A percentile compares a stretch with the other conserved stretches of the same genome.
Conservation (phyloP, 495 filamentous ascomycete species). For the Talaromyces trachyspermus region DNA sequence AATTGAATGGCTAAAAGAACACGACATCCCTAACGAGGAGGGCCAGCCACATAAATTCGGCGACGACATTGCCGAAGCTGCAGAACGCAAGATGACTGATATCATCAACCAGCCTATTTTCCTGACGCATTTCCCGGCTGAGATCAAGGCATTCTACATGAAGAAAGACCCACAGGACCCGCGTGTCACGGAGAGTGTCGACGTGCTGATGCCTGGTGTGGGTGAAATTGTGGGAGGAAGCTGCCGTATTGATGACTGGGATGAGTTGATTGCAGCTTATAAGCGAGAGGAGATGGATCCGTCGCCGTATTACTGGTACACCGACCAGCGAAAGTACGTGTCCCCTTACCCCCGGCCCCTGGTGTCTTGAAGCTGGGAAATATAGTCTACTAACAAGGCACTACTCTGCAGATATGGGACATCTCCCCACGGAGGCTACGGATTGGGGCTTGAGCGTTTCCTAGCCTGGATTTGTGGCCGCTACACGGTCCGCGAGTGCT, state of each 20-base stretch:
- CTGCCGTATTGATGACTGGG: conserved; percentile 91
- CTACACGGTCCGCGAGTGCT: conserved; percentile 83
- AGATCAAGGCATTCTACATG: conserved; percentile 99
- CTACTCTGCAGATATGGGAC: conserved; percentile 67
- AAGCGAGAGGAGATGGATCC: conserved; percentile 78
- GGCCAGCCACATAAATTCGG: conserved; percentile 84
- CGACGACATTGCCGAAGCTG: conserved; percentile 97
- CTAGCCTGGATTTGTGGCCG: conserved; percentile 92
- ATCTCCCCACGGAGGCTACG: conserved; percentile 91
- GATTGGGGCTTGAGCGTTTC: conserved; percentile 91
- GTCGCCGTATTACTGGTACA: conserved; percentile 97
- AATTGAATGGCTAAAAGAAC: conserved; percentile 84
- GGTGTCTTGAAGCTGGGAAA: conserved; percentile 2
- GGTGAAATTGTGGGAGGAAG: conserved; percentile 95
- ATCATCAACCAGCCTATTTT: conserved; percentile 92
- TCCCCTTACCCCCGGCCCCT: conserved; percentile 4
- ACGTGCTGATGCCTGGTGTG: conserved; percentile 92
- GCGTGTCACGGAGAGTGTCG: conserved; percentile 93
- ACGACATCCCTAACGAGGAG: conserved; percentile 89
- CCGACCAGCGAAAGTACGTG: conserved; percentile 92
- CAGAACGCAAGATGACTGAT: conserved; percentile 95
- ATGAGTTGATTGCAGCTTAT: conserved; percentile 88
- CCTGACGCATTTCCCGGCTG: conserved; percentile 91
- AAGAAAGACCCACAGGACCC: conserved; percentile 75
- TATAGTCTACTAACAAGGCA: conserved; percentile 11